Conservation (phyloP, 2,329 filamentous ascomycete genomes). For the Apiospora pterosperma region DNA sequence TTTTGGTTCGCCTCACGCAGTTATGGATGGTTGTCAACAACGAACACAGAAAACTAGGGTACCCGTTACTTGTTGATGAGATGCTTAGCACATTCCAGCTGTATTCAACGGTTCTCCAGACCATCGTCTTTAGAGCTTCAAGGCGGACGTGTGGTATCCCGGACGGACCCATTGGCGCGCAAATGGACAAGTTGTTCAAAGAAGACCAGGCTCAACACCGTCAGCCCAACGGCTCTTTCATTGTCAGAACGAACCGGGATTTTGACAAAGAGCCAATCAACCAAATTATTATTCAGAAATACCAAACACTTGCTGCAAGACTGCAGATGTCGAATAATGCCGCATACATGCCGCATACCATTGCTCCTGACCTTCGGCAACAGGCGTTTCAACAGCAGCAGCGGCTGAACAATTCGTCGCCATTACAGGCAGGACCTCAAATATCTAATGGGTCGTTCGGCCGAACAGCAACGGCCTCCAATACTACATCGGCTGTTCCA, state of each 20-base stretch:
- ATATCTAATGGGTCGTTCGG: background rate
- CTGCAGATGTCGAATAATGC: background rate
- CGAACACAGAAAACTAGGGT: slow-evolving; percentile 34
- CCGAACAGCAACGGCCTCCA: background rate
- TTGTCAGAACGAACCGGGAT: background rate
- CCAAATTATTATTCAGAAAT: slow-evolving; percentile 13
- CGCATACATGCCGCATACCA: background rate
- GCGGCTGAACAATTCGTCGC: background rate
- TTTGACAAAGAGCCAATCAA: slow-evolving; percentile 16
- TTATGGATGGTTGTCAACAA: slow-evolving; percentile 35
- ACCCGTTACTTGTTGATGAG: slow-evolving; percentile 57
- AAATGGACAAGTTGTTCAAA: slow-evolving; percentile 34
- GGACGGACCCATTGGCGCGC: slow-evolving; percentile 29
- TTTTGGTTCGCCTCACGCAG: slow-evolving; percentile 39
- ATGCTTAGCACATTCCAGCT: slow-evolving; percentile 45
- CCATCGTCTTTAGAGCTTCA: slow-evolving; percentile 49
- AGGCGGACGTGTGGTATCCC: slow-evolving; percentile 41
- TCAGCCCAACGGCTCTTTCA: slow-evolving; percentile 16
- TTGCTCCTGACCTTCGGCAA: background rate
- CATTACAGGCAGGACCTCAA: background rate
- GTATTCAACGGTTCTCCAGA: slow-evolving; percentile 48
- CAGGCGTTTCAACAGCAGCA: background rate
- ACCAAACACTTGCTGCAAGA: slow-evolving; percentile 7
- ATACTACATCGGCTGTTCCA: background rate
- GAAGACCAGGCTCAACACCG: slow-evolving; percentile 28